A percentile compares a stretch with the other conserved stretches of the same genome.
Evolutionary conservation across 805 yeast species (phyloP).

Genomic region (Torulaspora microellipsoides): DNA sequence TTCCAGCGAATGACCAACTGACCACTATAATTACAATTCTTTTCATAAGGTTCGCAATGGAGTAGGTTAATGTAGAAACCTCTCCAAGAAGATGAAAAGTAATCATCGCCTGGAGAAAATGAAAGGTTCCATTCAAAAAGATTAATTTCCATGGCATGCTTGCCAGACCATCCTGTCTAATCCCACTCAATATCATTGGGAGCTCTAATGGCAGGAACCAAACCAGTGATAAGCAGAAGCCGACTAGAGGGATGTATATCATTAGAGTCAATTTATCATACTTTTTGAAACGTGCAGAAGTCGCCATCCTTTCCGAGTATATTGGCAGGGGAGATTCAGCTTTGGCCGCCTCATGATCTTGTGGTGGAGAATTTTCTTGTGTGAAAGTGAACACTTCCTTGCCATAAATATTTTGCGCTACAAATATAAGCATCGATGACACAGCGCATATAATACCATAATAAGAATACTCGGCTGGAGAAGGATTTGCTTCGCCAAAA

Average conservation of each 20-base stretch:
- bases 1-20: slow-evolving; percentile 64
- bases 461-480: slow-evolving; percentile 15
- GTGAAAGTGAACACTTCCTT: slow-evolving; percentile 66
- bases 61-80: slow-evolving; percentile 78
- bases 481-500: neutral
- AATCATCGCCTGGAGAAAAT: slow-evolving; percentile 72
- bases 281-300: slow-evolving; percentile 29
- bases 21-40: slow-evolving; percentile 78
- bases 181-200: slow-evolving; percentile 28
- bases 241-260: slow-evolving; percentile 71
- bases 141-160: slow-evolving; percentile 47
- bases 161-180: slow-evolving; percentile 22
- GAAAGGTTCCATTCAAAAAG: slow-evolving; percentile 65
- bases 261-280: slow-evolving; percentile 81
- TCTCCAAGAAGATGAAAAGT: slow-evolving; percentile 79
- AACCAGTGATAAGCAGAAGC: slow-evolving; percentile 65
- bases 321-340: slow-evolving; percentile 22
- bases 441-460: slow-evolving; percentile 67
- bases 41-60: slow-evolving; percentile 83
- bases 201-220: slow-evolving; percentile 68
- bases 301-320: slow-evolving; percentile 9
- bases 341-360: neutral
- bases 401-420: slow-evolving; percentile 81
- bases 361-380: slow-evolving; percentile 6
- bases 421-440: slow-evolving; percentile 67